Evolutionary conservation across 306 rosid genomes (phyloP).

Genomic region (Medicago truncatula): DNA sequence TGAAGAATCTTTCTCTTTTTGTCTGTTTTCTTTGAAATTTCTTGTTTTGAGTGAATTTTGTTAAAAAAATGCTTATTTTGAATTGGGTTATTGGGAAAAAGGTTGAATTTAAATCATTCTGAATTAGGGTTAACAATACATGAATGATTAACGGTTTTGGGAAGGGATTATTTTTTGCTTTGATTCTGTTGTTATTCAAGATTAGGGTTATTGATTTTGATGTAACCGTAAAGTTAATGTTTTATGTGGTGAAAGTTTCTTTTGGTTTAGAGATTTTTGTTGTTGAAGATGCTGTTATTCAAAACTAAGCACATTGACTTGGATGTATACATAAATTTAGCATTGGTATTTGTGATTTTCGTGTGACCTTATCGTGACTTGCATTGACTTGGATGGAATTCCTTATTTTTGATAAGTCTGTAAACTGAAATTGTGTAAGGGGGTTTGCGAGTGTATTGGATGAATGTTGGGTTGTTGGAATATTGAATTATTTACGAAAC

Average conservation of each 20-base stretch:
- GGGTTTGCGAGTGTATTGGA: too few relatives aligned
- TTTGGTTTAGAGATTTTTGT: not conserved
- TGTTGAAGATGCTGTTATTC: not conserved
- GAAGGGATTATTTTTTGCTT: not conserved
- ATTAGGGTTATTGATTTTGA: not conserved
- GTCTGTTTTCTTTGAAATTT: not conserved
- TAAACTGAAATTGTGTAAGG: too few relatives aligned
- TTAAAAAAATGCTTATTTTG: not conserved
- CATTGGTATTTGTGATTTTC: too few relatives aligned
- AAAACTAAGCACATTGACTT: not conserved
- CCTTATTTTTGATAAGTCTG: too few relatives aligned
- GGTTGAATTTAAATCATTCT: not conserved
- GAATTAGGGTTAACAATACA: not conserved
- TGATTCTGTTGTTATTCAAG: not conserved
- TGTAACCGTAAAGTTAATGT: not conserved
- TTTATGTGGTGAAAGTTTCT: not conserved
- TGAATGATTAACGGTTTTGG: not conserved
- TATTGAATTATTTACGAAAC: too few relatives aligned
- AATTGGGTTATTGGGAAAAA: not conserved
- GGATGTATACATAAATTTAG: too few relatives aligned
- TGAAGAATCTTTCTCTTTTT: too few relatives aligned
- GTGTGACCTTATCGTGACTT: too few relatives aligned
- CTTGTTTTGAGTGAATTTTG: not conserved
- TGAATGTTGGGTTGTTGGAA: too few relatives aligned
- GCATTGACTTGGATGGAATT: too few relatives aligned